Evolutionary conservation across 805 yeast genomes (phyloP).

Genomic region (Lipomyces sp.): DNA sequence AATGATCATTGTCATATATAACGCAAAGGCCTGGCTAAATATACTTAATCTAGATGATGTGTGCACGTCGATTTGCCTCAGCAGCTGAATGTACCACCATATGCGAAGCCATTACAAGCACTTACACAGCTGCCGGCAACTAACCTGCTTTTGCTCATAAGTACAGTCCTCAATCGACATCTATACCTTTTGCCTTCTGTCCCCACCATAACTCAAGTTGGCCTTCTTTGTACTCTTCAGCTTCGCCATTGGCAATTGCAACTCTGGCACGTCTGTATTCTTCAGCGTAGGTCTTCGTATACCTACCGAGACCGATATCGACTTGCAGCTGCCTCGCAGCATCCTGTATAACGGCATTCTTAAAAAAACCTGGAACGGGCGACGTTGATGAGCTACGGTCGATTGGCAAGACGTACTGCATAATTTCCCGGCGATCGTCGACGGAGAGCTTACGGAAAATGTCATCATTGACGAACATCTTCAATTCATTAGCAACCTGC

Average conservation of each 20-base stretch:
- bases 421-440: background rate
- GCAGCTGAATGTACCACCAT: too few relatives aligned
- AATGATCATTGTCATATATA: too few relatives aligned
- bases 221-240: constrained; percentile 14
- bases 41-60: too few relatives aligned
- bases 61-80: too few relatives aligned
- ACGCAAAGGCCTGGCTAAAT: too few relatives aligned
- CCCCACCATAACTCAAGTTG: constrained; percentile 24
- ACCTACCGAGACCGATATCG: constrained; percentile 15
- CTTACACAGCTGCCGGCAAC: too few relatives aligned
- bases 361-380: constrained; percentile 11
- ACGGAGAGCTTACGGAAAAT: background rate
- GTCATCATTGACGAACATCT: constrained; percentile 7
- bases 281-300: constrained; percentile 2
- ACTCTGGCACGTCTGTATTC: background rate
- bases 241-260: background rate
- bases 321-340: constrained; percentile 14
- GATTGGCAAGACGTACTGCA: background rate
- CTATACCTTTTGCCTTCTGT: constrained; percentile 12
- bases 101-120: too few relatives aligned
- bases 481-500: background rate
- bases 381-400: background rate
- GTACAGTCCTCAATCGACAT: background rate
- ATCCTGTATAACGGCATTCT: constrained; percentile 3
- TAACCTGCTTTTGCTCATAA: too few relatives aligned